Evolutionary conservation across 2,329 filamentous ascomycete genomes (phyloP), one percentile per base, ranked within the genome.

Genomic region (Xylaria sp.): DNA sequence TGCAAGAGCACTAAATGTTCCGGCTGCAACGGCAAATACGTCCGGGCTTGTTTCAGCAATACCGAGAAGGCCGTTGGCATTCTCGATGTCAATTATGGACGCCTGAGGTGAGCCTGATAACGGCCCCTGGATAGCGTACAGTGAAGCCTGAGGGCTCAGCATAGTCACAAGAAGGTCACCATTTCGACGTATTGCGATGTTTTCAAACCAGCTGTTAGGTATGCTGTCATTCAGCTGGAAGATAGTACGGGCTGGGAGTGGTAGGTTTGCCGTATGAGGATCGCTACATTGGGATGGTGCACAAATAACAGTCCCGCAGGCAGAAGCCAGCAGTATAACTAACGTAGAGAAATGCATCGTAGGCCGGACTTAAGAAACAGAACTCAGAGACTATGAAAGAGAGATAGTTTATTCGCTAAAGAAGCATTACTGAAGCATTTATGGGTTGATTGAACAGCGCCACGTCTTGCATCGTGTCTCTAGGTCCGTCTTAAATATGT

Each of bases 151-250:
- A 24, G 68, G 68, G 4, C 48, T 32, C 9, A 67, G 8, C 68
- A 69, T 64, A 12, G 68, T 69, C 51, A 67, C 68, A 32, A 69
- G 64, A 53, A 69, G 55, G 45, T 69, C 68, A 24, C 68, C 68
- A 55, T 69, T 69, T 7, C 2, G 50, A 51, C 68, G 68, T 21
- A 64, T 14, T n/a, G 64, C 68, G 6, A 69, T 50, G 19, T 65
- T 69, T 39, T 67, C 61, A n/a, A 67, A 68, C 64, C 64, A 67
- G 60, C 56, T 67, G 4, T 7, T 8, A 4, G 56, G 45, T 8
- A 47, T 21, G 1, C 42, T 62, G 11, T 55, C n/a, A 45, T 59
- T 27, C 12, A 69, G 64, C n/a, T 69, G 67, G 32, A 60, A 69
- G 30, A 67, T 58, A 24, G 64, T 67, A 4, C 55, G 59, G 12